Base-by-base conservation (phyloP, 106 monocot species). In the Allium fistulosum region DNA sequence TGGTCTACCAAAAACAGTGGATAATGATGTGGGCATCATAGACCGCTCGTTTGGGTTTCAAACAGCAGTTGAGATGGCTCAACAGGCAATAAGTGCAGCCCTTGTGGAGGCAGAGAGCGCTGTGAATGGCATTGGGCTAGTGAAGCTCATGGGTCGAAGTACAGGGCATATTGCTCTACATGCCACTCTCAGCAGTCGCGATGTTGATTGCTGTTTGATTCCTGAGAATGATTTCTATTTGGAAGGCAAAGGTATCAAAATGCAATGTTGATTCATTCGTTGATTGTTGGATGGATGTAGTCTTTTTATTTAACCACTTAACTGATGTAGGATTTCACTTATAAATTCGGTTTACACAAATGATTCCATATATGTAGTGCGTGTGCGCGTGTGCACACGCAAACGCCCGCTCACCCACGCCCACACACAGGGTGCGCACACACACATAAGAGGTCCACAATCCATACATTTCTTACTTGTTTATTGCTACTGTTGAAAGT, bases 21-120 rank as follows among this genome's bases (percentile, higher is more conserved):
- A 91, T 82, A 91, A 95, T 56, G 95, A 95, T 64, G 84, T 96
- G 17, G 91, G 88, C 68, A 86, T 96, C 72, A 96, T 96, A 9
- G 95, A 96, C 80, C 81, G 69, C 50, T 96, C 95, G 2, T 96
- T 96, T 17, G 91, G 91, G 14, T 96, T 96, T 80, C 88, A 96
- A 46, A 96, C 95, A 7, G 91, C 95, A 0, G 91, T 95, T 10
- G 88, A 95, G 77, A 81, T 81, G 61, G 85, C 95, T 1, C 88
- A 86, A 69, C 78, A 91, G 59, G 95, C 91, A 0, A 86, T 94
- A 59, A 77, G 47, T 15, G 94, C 94, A 26, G 88, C 81, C 10
- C 83, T 80, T 59, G 86, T 88, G 28, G 93, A 93, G 70, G 88
- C 93, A 5, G 79, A 81, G 73, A 94, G 94, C 50, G 94, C 94